Percentiles rank a stretch among this genome's conserved stretches.
Conservation (phyloP, 768 basidiomycete species). For the Lactifluus pinguis region DNA sequence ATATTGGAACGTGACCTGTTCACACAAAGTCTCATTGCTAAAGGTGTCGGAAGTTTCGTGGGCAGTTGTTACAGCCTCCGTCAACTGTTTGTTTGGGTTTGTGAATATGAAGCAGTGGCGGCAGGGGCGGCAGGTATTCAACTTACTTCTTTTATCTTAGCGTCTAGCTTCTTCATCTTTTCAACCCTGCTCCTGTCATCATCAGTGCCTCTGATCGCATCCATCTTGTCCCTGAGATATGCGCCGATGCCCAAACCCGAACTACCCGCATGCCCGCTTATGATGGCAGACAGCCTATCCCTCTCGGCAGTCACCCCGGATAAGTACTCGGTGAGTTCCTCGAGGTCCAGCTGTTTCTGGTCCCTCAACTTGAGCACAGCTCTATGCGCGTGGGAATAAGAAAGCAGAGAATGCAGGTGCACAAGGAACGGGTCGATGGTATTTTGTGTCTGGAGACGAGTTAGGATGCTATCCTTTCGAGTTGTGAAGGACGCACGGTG, state of each 20-base stretch:
- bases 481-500: slow-evolving; percentile 40
- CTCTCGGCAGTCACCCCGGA: slow-evolving; percentile 89
- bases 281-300: slow-evolving; percentile 83
- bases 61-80: slow-evolving; percentile 92
- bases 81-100: slow-evolving; percentile 45
- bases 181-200: slow-evolving; percentile 90
- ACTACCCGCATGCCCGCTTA: slow-evolving; percentile 81
- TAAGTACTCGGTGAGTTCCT: slow-evolving; percentile 92
- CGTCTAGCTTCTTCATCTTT: slow-evolving; percentile 86
- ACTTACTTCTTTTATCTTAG: slow-evolving; percentile 89
- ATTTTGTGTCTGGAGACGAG: slow-evolving; percentile 59
- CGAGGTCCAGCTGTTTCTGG: slow-evolving; percentile 98
- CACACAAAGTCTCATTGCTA: slow-evolving; percentile 87
- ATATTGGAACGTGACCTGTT: slow-evolving; percentile 84
- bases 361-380: slow-evolving; percentile 93
- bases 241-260: slow-evolving; percentile 77
- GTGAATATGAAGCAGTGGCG: neutral
- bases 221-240: slow-evolving; percentile 88
- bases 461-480: neutral
- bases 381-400: slow-evolving; percentile 89
- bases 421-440: slow-evolving; percentile 86
- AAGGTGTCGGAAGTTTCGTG: slow-evolving; percentile 96
- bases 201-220: slow-evolving; percentile 84
- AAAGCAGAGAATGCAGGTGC: slow-evolving; percentile 84
- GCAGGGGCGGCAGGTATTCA: neutral